Conservation (phyloP, 169 alveolate genomes). For the Plasmodium coatneyi region DNA sequence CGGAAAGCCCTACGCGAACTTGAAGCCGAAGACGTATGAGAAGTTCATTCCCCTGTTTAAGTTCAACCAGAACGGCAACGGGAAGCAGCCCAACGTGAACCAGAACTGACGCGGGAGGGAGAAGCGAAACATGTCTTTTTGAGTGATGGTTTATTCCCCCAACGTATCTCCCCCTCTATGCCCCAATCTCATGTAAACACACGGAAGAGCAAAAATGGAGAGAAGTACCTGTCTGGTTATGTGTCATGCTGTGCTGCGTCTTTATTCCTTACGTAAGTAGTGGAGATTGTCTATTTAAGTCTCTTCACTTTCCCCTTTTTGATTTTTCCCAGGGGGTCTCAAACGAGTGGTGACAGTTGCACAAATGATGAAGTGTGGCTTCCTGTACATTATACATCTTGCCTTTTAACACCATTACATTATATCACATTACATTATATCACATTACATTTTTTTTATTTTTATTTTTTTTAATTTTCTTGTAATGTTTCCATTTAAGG, state of each 20-base stretch:
- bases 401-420: neutral
- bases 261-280: neutral
- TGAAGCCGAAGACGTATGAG: conserved; percentile 69
- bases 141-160: neutral
- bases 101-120: neutral
- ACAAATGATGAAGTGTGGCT: neutral
- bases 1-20: conserved; percentile 63
- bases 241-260: neutral
- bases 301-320: neutral
- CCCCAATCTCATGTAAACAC: neutral
- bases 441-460: too few species aligned
- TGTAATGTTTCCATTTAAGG: neutral
- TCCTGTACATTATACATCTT: neutral
- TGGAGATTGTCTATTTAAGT: neutral
- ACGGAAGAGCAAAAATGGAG: neutral
- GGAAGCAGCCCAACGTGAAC: conserved; percentile 11
- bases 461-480: too few species aligned
- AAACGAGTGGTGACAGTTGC: neutral
- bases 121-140: neutral
- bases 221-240: too few species aligned
- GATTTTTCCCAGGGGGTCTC: neutral
- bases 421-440: neutral
- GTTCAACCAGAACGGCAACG: conserved; percentile 10
- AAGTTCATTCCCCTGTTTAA: conserved; percentile 63
- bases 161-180: too few species aligned